Evolutionary conservation across 2,329 filamentous ascomycete species (phyloP), one percentile per base, ranked within the genome.

Genomic region (Ascochyta clinopodiicola): DNA sequence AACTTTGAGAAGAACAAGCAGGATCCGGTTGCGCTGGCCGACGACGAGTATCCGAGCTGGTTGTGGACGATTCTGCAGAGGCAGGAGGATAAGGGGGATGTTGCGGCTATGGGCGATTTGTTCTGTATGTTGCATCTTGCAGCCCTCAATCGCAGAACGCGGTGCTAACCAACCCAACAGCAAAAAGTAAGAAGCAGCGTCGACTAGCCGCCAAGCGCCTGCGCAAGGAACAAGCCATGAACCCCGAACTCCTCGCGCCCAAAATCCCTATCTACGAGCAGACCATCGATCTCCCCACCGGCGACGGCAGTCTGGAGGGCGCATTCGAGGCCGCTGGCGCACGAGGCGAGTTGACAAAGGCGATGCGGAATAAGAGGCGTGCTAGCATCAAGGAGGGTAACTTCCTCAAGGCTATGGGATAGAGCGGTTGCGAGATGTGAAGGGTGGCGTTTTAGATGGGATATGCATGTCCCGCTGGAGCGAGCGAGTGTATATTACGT

Each of bases 341-440:
- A 71, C 81, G 89, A 71, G 81, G 83, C 59, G 85, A 87, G 66
- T 79, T 93, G 68, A 88, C 82, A 62, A 84, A 82, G 77, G 87
- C 86, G 31, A 87, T 92, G 89, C 84, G 90, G 70, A 84, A 84
- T 74, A 89, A 92, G 80, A 82, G 90, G 72, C 86, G 88, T 77
- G 85, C 84, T 56, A 85, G 83, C 77, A 95, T 95, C 71, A 94
- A 93, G 85, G 91, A 95, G 81, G 79, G 78, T 72, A 95, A 95
- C 79, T 95, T 92, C 83, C 84, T 95, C 77, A 90, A 89, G 84
- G 85, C 86, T 38, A 91, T 93, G 89, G 70, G 77, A 9, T 81
- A 78, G 54, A 39, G 43, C 31, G 22, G 37, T 19, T 1, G 13
- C 12, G 12, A 31, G 12, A 31, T 2, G 10, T 10, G 8, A 15